Base-by-base conservation (phyloP, 2,329 filamentous ascomycete species). In the Nannizziopsis barbatae region DNA sequence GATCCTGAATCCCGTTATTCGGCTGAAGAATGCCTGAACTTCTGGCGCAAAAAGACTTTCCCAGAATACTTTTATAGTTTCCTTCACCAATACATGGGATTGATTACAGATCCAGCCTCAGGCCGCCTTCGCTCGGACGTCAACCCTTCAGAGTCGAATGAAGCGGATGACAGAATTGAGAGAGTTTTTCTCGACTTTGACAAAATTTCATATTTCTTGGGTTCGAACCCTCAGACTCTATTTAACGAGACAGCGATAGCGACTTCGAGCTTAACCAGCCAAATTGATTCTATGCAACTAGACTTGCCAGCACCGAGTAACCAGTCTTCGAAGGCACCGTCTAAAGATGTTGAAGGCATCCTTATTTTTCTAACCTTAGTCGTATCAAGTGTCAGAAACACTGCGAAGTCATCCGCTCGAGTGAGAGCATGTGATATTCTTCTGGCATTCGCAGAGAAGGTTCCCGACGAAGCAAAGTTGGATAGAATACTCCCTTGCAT, bases 11-110 rank as follows among this genome's bases (percentile, higher is more conserved):
- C 86, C 57, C 79, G 92, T 56, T 94, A 94, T 64, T 88, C 87
- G 14, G 90, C 92, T 1, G 88, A 95, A 50, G 86, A 96, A 60
- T 96, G 95, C 56, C 72, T 98, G 8, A 83, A 88, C 17, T 90
- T 95, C 59, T 96, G 86, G 80, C 86, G 87, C 59, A 79, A 79
- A 41, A 95, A 90, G 61, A 86, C 90, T 2, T 98, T 98, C 54
- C 93, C 92, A 0, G 80, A 86, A 50, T 98, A 98, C 67, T 98
- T 98, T 60, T 96, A 95, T 72, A 93, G 80, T 62, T 96, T 98
- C 62, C 73, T 98, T 30, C 92, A 98, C 62, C 89, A 95, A 59
- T 95, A 98, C 62, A 95, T 98, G 87, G 86, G 86, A 56, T 77
- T 94, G 47, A 86, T 98, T 53, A 96, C 92, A 3, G 88, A 96